These are phyloP conservation scores for Trifolium pratense DNA, from an alignment of 306 rosid species.

Conservation along the genomic window DNA sequence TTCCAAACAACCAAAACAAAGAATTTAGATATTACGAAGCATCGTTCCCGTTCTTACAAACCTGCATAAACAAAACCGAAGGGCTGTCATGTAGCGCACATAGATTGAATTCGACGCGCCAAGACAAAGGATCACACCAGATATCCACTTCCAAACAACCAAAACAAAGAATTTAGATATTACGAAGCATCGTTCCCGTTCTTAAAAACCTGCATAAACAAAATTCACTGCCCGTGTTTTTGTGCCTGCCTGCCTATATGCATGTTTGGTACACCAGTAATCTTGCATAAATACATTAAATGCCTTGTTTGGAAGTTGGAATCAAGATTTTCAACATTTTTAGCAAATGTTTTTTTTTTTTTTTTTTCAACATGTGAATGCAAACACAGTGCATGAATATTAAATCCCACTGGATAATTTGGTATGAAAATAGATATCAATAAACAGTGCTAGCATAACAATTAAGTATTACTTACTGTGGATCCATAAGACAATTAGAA, in stretches of 20 bases:
- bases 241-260: not conserved
- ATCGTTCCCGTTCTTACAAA: too few species aligned
- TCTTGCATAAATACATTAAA: slow-evolving; percentile 24
- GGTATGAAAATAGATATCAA: slow-evolving; percentile 30
- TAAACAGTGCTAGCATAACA: not conserved
- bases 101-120: too few species aligned
- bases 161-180: too few species aligned
- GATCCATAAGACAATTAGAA: slow-evolving; percentile 26
- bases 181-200: too few species aligned
- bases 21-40: too few species aligned
- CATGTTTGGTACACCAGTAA: slow-evolving; percentile 33
- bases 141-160: too few species aligned
- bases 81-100: too few species aligned
- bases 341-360: slow-evolving; percentile 16
- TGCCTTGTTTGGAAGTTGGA: slow-evolving; percentile 11
- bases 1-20: too few species aligned
- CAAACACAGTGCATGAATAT: slow-evolving; percentile 21
- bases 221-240: too few species aligned
- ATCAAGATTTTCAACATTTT: slow-evolving; percentile 25
- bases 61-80: too few species aligned
- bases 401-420: slow-evolving; percentile 19
- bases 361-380: slow-evolving; percentile 21
- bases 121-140: too few species aligned
- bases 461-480: slow-evolving; percentile 5
- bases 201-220: too few species aligned